phyloP scores from a whole-genome alignment of 495 filamentous ascomycete species.

The Aspergillus haitiensis region DNA sequence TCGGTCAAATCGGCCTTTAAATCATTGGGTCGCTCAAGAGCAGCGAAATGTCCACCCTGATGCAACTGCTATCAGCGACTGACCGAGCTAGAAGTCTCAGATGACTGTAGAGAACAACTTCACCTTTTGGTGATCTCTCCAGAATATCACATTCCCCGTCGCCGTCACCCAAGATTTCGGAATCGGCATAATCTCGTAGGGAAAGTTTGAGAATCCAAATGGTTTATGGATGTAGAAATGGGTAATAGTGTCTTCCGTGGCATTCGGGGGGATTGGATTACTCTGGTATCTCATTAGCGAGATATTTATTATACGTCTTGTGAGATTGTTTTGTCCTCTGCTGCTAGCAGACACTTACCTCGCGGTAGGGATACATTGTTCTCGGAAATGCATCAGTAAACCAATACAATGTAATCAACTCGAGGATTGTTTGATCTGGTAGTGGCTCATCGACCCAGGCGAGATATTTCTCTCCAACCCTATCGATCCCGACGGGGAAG shows the following conservation, averaged over 20 bases:
- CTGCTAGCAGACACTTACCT: slow-evolving; percentile 25
- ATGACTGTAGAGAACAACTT: slow-evolving; percentile 11
- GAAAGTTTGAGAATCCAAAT: slow-evolving; percentile 59
- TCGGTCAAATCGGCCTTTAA: slow-evolving; percentile 58
- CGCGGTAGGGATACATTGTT: slow-evolving; percentile 58
- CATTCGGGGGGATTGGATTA: slow-evolving; percentile 22
- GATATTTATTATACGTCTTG: neutral
- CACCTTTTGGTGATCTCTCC: slow-evolving; percentile 23
- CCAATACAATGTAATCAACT: slow-evolving; percentile 63
- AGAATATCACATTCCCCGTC: slow-evolving; percentile 51
- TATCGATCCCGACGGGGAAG: slow-evolving; percentile 19
- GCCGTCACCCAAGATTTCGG: slow-evolving; percentile 53
- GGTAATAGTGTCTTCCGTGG: slow-evolving; percentile 25
- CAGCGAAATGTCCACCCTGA: slow-evolving; percentile 43
- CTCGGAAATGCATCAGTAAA: slow-evolving; percentile 59
- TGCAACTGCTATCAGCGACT: neutral
- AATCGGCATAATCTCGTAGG: slow-evolving; percentile 50
- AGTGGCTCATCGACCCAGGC: slow-evolving; percentile 61
- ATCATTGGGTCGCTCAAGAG: slow-evolving; percentile 21
- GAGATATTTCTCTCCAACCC: slow-evolving; percentile 68
- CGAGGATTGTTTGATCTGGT: slow-evolving; percentile 54
- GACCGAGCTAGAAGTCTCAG: neutral
- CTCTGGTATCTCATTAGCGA: slow-evolving; percentile 18
- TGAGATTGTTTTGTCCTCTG: too few species aligned
- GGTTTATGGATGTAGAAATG: slow-evolving; percentile 53